Evolutionary conservation across 129 eudicot genomes (phyloP).

Genomic region (Calendula officinalis): DNA sequence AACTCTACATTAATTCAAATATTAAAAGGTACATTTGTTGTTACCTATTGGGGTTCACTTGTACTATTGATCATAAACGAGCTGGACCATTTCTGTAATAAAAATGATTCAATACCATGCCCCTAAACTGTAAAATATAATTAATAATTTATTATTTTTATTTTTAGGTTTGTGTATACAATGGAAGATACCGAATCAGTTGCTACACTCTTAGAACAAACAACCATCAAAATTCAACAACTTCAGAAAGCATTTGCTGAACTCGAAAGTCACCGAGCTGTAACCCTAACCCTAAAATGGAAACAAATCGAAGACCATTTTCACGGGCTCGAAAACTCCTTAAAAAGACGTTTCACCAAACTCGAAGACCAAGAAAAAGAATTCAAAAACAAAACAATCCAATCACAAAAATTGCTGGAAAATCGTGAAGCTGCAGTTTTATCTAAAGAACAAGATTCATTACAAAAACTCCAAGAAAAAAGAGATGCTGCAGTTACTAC

Average conservation of each 20-base stretch:
- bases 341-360: constrained; percentile 77
- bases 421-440: constrained; percentile 65
- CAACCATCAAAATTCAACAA: constrained; percentile 72
- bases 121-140: neutral
- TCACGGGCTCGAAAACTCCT: constrained; percentile 77
- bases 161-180: constrained; percentile 10
- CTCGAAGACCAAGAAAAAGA: constrained; percentile 81
- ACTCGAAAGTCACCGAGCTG: constrained; percentile 78
- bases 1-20: neutral
- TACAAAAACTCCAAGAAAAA: constrained; percentile 67
- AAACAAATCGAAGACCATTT: constrained; percentile 81
- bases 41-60: neutral
- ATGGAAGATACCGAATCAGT: constrained; percentile 74
- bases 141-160: neutral
- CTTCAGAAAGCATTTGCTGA: constrained; percentile 90
- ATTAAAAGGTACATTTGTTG: neutral
- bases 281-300: constrained; percentile 80
- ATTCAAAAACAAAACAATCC: constrained; percentile 52
- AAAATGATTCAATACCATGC: neutral
- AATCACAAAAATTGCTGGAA: constrained; percentile 51
- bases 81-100: neutral
- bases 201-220: constrained; percentile 57
- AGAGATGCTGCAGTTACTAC: constrained; percentile 78
- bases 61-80: neutral
- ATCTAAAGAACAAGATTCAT: constrained; percentile 63